phyloP scores from a whole-genome alignment of 176 grass and related monocot species.

The Musa acuminata region DNA sequence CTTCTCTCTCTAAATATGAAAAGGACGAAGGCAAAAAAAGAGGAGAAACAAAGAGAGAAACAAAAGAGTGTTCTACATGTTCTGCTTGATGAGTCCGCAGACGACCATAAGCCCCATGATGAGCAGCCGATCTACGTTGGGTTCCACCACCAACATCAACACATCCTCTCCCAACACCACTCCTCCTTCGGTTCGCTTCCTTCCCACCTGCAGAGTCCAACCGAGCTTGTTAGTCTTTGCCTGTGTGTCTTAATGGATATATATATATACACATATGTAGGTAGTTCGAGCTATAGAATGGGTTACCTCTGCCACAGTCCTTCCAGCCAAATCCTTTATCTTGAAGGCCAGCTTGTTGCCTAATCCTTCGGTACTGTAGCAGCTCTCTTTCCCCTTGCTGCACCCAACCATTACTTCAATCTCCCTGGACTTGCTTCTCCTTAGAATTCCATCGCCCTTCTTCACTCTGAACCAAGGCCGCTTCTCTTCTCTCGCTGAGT shows the following conservation, averaged over 20 bases:
- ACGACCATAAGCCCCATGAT: conserved; percentile 49
- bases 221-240: neutral
- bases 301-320: conserved; percentile 32
- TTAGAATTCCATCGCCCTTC: conserved; percentile 24
- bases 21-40: neutral
- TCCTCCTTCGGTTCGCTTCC: conserved; percentile 56
- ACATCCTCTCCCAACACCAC: conserved; percentile 58
- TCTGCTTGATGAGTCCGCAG: conserved; percentile 41
- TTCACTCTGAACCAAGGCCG: conserved; percentile 58
- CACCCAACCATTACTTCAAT: conserved; percentile 18
- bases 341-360: conserved; percentile 24
- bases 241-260: neutral
- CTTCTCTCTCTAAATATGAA: neutral
- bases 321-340: conserved; percentile 45
- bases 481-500: conserved; percentile 12
- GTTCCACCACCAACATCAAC: conserved; percentile 35
- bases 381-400: neutral
- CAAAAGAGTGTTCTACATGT: conserved; percentile 1
- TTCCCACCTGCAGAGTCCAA: conserved; percentile 21
- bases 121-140: conserved; percentile 32
- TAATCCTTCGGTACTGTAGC: conserved; percentile 37
- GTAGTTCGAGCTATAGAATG: neutral
- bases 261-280: neutral
- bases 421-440: conserved; percentile 33
- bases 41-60: neutral